These are phyloP conservation scores for Yamadazyma mexicana DNA, from an alignment of 1,139 yeast species.

Conservation along the genomic window DNA sequence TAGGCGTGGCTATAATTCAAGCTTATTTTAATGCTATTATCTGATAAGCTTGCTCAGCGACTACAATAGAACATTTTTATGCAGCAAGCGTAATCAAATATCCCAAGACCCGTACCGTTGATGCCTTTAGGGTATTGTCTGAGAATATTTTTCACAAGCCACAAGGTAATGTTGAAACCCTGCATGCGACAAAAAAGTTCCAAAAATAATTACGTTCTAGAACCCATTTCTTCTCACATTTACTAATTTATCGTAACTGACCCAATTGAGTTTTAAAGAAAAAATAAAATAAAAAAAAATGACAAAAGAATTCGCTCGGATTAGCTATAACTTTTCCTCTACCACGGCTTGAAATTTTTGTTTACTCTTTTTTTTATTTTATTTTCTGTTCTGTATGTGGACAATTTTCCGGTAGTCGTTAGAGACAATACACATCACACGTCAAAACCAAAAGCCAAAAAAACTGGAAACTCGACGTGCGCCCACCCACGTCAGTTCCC, in stretches of 20 bases:
- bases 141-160: too few species aligned
- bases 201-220: conserved; percentile 1
- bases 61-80: background rate
- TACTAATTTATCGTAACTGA: background rate
- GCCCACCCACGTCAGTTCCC: too few species aligned
- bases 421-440: too few species aligned
- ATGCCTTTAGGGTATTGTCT: too few species aligned
- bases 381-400: background rate
- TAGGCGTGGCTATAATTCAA: background rate
- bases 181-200: background rate
- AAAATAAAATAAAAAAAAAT: background rate
- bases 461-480: too few species aligned
- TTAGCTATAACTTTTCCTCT: background rate
- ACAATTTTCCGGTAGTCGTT: background rate
- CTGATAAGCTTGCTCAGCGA: background rate
- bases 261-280: background rate
- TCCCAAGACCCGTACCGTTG: too few species aligned
- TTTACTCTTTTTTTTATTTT: background rate
- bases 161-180: too few species aligned
- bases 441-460: background rate
- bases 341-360: background rate
- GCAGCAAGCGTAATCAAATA: background rate
- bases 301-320: background rate
- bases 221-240: background rate
- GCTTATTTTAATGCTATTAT: background rate